phyloP scores from a whole-genome alignment of 345 rosid genomes.

The Trapa bicornis region DNA sequence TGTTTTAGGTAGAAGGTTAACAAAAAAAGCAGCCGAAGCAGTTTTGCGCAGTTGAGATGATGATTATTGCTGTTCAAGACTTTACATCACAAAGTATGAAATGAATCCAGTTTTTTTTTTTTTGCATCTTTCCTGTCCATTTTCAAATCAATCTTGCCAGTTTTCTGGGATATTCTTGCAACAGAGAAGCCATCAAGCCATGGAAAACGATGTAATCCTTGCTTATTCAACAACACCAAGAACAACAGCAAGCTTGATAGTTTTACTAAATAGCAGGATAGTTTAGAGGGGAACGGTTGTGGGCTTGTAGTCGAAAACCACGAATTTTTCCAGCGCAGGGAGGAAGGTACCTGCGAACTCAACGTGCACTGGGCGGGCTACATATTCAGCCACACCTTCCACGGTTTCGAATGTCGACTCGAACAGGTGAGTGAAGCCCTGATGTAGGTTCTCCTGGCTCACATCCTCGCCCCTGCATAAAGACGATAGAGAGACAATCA shows the following conservation, averaged over 20 bases:
- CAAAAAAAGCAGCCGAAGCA: constrained; percentile 20
- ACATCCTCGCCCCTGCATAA: constrained; percentile 60
- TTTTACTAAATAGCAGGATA: neutral
- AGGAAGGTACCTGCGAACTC: constrained; percentile 41
- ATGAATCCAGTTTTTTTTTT: too few species aligned
- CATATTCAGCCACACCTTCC: constrained; percentile 55
- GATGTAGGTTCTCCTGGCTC: constrained; percentile 68
- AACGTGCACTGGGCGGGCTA: constrained; percentile 60
- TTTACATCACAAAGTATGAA: neutral
- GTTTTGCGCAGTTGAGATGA: constrained; percentile 27
- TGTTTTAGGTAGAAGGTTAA: constrained; percentile 22
- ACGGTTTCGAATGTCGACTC: constrained; percentile 64
- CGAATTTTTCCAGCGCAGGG: constrained; percentile 37
- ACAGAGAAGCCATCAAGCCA: too few species aligned
- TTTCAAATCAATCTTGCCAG: too few species aligned
- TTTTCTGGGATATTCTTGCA: too few species aligned
- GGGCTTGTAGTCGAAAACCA: constrained; percentile 67
- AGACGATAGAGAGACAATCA: neutral
- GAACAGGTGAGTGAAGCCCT: constrained; percentile 73
- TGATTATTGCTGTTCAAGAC: neutral
- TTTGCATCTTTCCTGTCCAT: too few species aligned
- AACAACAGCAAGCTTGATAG: too few species aligned
- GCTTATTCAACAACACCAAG: too few species aligned
- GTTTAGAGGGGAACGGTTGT: constrained; percentile 25
- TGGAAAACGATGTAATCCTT: too few species aligned